Conservation (phyloP, 2,329 filamentous ascomycete genomes). For the Fulvia fulva region DNA sequence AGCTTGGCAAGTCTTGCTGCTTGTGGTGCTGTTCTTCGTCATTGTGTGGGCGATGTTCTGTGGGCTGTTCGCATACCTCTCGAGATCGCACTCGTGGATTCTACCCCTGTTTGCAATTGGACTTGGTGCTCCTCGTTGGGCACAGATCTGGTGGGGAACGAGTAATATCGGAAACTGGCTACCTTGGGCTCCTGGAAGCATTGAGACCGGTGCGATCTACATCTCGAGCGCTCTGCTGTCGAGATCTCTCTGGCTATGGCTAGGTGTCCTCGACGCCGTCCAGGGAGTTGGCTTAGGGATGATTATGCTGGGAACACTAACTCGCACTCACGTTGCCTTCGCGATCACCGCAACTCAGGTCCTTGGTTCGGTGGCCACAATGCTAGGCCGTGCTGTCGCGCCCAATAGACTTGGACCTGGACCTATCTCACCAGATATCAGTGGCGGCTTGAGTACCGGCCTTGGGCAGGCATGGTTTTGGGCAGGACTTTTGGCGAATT, state of each 20-base stretch:
- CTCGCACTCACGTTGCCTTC: constrained; percentile 59
- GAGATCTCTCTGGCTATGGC: constrained; percentile 60
- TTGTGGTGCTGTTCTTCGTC: constrained; percentile 53
- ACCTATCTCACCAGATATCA: constrained; percentile 59
- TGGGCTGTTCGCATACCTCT: constrained; percentile 49
- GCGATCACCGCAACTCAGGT: constrained; percentile 58
- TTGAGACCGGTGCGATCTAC: constrained; percentile 38
- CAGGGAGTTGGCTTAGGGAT: constrained; percentile 65
- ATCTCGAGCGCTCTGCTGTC: constrained; percentile 52
- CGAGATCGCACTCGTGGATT: constrained; percentile 60
- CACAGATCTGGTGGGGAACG: constrained; percentile 63
- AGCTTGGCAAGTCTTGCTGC: constrained; percentile 52
- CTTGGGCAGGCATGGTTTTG: constrained; percentile 24
- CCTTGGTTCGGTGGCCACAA: constrained; percentile 57
- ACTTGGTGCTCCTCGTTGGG: constrained; percentile 61
- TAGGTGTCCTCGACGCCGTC: constrained; percentile 60
- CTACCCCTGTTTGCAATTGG: constrained; percentile 63
- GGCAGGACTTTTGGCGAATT: constrained; percentile 19
- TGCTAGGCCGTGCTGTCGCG: constrained; percentile 55
- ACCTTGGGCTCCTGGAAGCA: constrained; percentile 49
- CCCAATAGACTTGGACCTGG: constrained; percentile 60
- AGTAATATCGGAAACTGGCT: constrained; percentile 57
- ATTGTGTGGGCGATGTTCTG: constrained; percentile 53
- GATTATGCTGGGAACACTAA: constrained; percentile 59
- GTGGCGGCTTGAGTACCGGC: constrained; percentile 39